Percentiles rank a stretch among this genome's conserved stretches.
These are phyloP conservation scores for Conidiobolus incongruus DNA, from an alignment of 371 early-diverging fungal species.

Conservation along the genomic window DNA sequence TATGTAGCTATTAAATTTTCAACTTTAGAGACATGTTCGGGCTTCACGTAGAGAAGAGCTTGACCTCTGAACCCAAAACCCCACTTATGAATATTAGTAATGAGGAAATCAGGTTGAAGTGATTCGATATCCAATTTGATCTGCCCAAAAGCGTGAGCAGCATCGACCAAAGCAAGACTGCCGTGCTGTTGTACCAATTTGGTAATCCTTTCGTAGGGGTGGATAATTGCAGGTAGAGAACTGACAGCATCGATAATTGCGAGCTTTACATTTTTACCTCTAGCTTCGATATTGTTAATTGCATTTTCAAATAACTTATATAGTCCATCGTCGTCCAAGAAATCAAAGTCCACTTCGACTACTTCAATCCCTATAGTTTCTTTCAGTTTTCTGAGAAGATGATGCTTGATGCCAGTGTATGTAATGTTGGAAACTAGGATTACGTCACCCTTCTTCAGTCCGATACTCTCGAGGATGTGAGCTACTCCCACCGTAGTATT, in stretches of 20 bases:
- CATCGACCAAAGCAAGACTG: conserved; percentile 38
- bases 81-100: conserved; percentile 56
- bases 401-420: conserved; percentile 18
- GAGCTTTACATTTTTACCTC: conserved; percentile 8
- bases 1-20: conserved; percentile 24
- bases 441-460: conserved; percentile 10
- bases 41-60: conserved; percentile 29
- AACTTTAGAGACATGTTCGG: conserved; percentile 19
- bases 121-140: conserved; percentile 26
- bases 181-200: conserved; percentile 18
- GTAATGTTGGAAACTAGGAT: conserved; percentile 16
- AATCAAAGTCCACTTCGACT: conserved; percentile 11
- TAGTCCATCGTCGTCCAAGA: conserved; percentile 9
- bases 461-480: conserved; percentile 11
- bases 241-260: conserved; percentile 30
- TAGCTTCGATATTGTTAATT: not conserved
- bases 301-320: not conserved
- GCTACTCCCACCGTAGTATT: conserved; percentile 15
- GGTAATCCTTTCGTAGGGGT: conserved; percentile 30
- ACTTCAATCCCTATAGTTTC: conserved; percentile 8
- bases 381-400: conserved; percentile 10
- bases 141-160: conserved; percentile 49
- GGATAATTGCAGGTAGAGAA: conserved; percentile 22
- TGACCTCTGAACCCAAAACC: conserved; percentile 28
- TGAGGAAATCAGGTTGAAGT: conserved; percentile 35